Base-by-base conservation (phyloP, 1,284 basidiomycete species). In the Lignosus rhinocerotis region DNA sequence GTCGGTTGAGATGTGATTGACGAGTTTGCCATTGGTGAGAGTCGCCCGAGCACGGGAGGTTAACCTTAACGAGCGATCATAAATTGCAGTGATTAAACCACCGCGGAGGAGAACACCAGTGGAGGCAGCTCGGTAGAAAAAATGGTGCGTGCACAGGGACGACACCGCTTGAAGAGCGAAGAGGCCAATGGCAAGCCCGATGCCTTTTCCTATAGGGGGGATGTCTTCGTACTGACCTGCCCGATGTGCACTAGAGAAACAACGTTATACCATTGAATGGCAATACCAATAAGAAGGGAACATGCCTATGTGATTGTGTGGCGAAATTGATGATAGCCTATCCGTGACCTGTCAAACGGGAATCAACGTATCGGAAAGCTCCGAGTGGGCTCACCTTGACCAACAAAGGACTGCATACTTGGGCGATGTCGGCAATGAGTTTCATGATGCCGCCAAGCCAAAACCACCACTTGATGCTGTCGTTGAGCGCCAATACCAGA, bases 1-100 rank as follows among this genome's bases (percentile, higher is more conserved):
- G 72, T 98, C 96, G 0, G 94, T 96, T 5, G 92, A 94, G 64
- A 98, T 96, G 74, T 96, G 93, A 69, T 94, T 96, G 61, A 96
- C 88, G 42, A 96, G 82, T 69, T 89, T 89, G 39, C 94, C 94
- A 67, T 93, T 95, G 0, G 92, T 86, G 32, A 95, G 80, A 4
- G 87, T 87, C 2, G 88, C 86, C n/a, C 95, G 84, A 9, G 93
- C 86, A 51, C 93, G 90, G 19, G 90, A 85, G 3, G 90, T 91
- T 48, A 98, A 80, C 39, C 79, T 82, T 34, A 97, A 80, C 1
- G 93, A 87, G 48, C 89, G 87, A 33, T 85, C 81, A 73, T 96
- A 98, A 55, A 98, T 90, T 9, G 91, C 88, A 0, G 92, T 88
- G 67, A 98, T 97, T 55, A 98, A 83, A 0, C 94, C 94, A 3